Conservation (phyloP, 805 yeast genomes). For the Kodamaea lidongshanica region DNA sequence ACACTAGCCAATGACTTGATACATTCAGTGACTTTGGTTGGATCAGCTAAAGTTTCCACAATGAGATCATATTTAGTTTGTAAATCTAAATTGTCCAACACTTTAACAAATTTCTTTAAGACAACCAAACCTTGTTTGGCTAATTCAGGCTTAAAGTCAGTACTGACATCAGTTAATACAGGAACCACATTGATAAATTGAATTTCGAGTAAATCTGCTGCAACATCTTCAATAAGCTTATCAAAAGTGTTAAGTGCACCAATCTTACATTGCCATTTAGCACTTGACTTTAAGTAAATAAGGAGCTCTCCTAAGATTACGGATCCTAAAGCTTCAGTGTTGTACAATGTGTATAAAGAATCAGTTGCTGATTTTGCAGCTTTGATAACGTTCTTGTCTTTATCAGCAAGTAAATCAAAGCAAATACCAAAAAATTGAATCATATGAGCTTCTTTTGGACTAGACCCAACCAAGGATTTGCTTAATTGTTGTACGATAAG, state of each 20-base stretch:
- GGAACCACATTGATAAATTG: conserved; percentile 78
- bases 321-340: conserved; percentile 73
- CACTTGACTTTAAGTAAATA: conserved; percentile 65
- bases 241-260: conserved; percentile 74
- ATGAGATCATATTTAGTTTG: conserved; percentile 76
- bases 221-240: conserved; percentile 67
- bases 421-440: conserved; percentile 56
- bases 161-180: conserved; percentile 77
- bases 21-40: conserved; percentile 80
- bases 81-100: conserved; percentile 88
- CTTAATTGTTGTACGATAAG: conserved; percentile 54
- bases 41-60: conserved; percentile 85
- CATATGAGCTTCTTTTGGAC: conserved; percentile 69
- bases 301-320: conserved; percentile 58
- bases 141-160: conserved; percentile 94
- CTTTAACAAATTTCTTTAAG: conserved; percentile 64
- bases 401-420: conserved; percentile 73
- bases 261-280: conserved; percentile 88
- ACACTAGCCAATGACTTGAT: conserved; percentile 86
- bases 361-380: conserved; percentile 80
- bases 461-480: conserved; percentile 53
- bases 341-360: conserved; percentile 60
- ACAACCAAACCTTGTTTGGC: conserved; percentile 77
- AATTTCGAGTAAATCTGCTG: conserved; percentile 78
- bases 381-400: conserved; percentile 78